phyloP scores from a whole-genome alignment of 78 protist species.

The Dictyostelium purpureum region DNA sequence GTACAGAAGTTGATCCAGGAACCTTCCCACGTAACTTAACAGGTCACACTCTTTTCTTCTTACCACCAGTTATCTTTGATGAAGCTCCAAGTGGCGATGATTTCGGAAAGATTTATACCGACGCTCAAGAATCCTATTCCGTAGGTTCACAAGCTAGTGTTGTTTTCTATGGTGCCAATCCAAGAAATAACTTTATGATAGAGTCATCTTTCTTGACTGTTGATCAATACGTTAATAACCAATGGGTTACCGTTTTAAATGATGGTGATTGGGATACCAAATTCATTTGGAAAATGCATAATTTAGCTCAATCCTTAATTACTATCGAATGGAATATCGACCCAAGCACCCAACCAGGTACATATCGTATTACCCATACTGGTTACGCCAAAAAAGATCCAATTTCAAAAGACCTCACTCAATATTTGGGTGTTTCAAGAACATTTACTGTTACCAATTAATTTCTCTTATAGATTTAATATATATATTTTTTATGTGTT shows the following conservation, averaged over 20 bases:
- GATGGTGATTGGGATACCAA: conserved; percentile 84
- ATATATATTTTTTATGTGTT: no score
- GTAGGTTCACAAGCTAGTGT: conserved; percentile 38
- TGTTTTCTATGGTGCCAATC: conserved; percentile 80
- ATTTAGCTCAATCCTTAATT: conserved; percentile 29
- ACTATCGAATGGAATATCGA: conserved; percentile 79
- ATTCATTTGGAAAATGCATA: conserved; percentile 63
- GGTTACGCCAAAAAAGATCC: conserved; percentile 59
- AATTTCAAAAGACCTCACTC: conserved; percentile 6
- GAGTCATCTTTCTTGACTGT: conserved; percentile 65
- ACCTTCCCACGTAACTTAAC: conserved; percentile 71
- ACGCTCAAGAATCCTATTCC: conserved; percentile 16
- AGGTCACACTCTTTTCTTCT: conserved; percentile 46
- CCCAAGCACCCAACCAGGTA: conserved; percentile 53
- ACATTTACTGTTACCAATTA: conserved; percentile 45
- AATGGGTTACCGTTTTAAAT: conserved; percentile 34
- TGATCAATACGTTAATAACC: neutral
- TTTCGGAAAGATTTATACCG: conserved; percentile 59
- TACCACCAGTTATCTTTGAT: conserved; percentile 79
- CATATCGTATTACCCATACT: conserved; percentile 68
- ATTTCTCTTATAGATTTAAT: no score
- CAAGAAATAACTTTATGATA: conserved; percentile 72
- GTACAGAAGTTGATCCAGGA: conserved; percentile 28
- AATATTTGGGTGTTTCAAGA: conserved; percentile 60
- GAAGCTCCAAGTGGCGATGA: conserved; percentile 60